These are phyloP conservation scores for Pseudogymnoascus sp. DNA, from an alignment of 2,329 filamentous ascomycete species.

Conservation along the genomic window DNA sequence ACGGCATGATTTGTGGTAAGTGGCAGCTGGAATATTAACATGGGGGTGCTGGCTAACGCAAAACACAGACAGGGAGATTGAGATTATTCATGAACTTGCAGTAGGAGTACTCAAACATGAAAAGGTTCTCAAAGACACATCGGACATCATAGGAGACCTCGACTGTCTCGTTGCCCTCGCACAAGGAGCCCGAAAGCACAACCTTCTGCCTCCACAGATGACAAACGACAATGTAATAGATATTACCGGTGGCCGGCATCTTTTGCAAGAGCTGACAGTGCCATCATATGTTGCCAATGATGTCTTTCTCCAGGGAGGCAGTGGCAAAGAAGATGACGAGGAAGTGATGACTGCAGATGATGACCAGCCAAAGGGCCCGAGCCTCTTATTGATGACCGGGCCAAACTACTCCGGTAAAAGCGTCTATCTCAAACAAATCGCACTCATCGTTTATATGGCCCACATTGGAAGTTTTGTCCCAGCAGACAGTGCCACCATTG, in stretches of 20 bases:
- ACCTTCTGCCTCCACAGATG: slow-evolving; percentile 62
- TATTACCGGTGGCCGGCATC: slow-evolving; percentile 75
- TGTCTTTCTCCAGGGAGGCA: slow-evolving; percentile 60
- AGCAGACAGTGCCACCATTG: slow-evolving; percentile 66
- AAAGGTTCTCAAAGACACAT: slow-evolving; percentile 57
- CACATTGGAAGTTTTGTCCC: slow-evolving; percentile 92
- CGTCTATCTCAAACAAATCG: slow-evolving; percentile 88
- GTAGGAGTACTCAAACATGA: slow-evolving; percentile 64
- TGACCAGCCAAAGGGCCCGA: slow-evolving; percentile 38
- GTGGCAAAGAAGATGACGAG: slow-evolving; percentile 24
- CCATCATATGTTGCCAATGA: slow-evolving; percentile 78
- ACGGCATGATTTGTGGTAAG: slow-evolving; percentile 72
- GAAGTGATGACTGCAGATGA: background rate
- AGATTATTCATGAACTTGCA: slow-evolving; percentile 73
- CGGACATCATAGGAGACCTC: slow-evolving; percentile 76
- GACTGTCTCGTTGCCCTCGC: slow-evolving; percentile 79
- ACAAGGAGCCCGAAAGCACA: slow-evolving; percentile 67
- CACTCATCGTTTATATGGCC: slow-evolving; percentile 83
- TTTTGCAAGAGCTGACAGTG: slow-evolving; percentile 78
- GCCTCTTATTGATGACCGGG: slow-evolving; percentile 75
- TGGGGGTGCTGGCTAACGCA: slow-evolving; percentile 10
- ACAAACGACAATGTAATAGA: slow-evolving; percentile 61
- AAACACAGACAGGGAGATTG: slow-evolving; percentile 69
- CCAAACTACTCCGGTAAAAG: slow-evolving; percentile 97
- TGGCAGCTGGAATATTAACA: background rate